Conservation (phyloP, 2,329 filamentous ascomycete species). For the Cladosporium sp. region DNA sequence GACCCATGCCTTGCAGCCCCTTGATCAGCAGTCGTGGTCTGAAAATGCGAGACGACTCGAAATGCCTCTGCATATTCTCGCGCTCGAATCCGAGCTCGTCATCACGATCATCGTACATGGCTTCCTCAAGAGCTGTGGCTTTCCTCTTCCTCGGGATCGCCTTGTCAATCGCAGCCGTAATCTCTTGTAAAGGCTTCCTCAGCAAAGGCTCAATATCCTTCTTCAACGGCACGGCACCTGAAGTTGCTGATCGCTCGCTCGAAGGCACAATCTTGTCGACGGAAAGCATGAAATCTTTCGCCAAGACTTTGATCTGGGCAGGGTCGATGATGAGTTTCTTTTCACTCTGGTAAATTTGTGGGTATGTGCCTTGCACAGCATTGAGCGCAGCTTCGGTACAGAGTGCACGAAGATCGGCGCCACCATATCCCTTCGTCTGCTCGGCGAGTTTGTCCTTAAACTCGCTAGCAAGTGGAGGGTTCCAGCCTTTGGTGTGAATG, state of each 20-base stretch:
- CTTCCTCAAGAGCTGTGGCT: conserved; percentile 85
- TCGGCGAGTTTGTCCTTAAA: conserved; percentile 84
- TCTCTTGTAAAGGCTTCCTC: conserved; percentile 63
- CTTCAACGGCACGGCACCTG: conserved; percentile 76
- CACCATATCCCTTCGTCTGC: conserved; percentile 91
- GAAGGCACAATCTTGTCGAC: conserved; percentile 96
- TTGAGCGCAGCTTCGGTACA: conserved; percentile 96
- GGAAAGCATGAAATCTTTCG: conserved; percentile 95
- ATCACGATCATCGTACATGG: conserved; percentile 84
- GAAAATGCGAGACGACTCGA: conserved; percentile 84
- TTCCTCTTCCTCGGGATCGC: conserved; percentile 81
- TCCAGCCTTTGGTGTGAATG: conserved; percentile 94
- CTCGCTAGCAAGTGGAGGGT: conserved; percentile 63
- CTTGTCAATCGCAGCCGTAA: conserved; percentile 61
- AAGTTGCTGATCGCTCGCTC: conserved; percentile 83
- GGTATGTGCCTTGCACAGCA: conserved; percentile 90
- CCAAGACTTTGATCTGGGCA: conserved; percentile 75
- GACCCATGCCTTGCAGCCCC: conserved; percentile 86
- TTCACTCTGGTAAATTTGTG: conserved; percentile 88
- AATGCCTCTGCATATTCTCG: conserved; percentile 67
- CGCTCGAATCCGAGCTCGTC: conserved; percentile 78
- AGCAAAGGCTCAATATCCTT: conserved; percentile 78
- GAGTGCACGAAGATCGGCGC: conserved; percentile 87
- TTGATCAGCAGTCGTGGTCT: conserved; percentile 79
- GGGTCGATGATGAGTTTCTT: conserved; percentile 88